A percentile compares a stretch with the other conserved stretches of the same genome.
These are phyloP conservation scores for Petunia axillaris DNA, from an alignment of 257 asterid genomes.

Conservation along the genomic window DNA sequence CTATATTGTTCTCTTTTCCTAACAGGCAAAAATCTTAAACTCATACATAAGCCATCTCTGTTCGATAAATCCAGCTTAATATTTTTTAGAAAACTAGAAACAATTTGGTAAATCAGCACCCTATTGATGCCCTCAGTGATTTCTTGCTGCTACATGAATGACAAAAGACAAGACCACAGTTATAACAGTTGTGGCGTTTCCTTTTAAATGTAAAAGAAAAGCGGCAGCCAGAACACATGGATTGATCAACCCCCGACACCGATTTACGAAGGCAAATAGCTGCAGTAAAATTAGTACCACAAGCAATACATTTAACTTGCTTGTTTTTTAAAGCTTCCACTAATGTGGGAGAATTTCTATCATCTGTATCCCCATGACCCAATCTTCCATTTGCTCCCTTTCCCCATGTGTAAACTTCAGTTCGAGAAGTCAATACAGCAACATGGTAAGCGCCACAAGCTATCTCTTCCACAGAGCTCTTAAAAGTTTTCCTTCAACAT, in stretches of 20 bases:
- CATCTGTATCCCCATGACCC: conserved; percentile 88
- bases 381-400: conserved; percentile 92
- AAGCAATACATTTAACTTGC: conserved; percentile 87
- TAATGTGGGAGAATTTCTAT: conserved; percentile 68
- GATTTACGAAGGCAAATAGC: conserved; percentile 91
- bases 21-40: conserved; percentile 8
- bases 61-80: no score
- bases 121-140: conserved; percentile 67
- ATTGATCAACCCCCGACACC: conserved; percentile 89
- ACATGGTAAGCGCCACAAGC: conserved; percentile 96
- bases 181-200: conserved; percentile 93
- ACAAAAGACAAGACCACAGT: conserved; percentile 90
- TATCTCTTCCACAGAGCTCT: conserved; percentile 83
- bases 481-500: conserved; percentile 76
- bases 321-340: conserved; percentile 90
- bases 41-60: conserved; percentile 1
- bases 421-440: conserved; percentile 79
- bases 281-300: conserved; percentile 86
- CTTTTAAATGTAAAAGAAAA: conserved; percentile 84
- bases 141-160: conserved; percentile 96
- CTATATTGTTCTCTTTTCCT: no score
- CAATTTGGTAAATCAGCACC: no score
- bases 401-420: conserved; percentile 96
- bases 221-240: conserved; percentile 94
- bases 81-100: no score